Base-by-base conservation (phyloP, 164 flowering plant species). In the Vitis vinifera region DNA sequence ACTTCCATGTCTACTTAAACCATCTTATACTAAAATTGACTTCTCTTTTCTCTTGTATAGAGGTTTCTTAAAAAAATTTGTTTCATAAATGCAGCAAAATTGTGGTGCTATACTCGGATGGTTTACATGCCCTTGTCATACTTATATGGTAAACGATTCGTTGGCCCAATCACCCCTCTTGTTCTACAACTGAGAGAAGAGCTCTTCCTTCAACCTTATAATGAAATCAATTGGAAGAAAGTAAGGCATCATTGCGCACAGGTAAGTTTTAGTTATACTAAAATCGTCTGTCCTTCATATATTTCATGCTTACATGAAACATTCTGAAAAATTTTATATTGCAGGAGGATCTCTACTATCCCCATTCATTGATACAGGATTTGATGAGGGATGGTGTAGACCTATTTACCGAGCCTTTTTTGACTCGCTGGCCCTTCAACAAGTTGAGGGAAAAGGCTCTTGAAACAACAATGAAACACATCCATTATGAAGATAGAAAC, bases 351-450 rank as follows among this genome's bases (percentile, higher is more conserved):
- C 12, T 70, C 13, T 80, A 82, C 62, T 79, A 76, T 66, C 83
- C 85, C 4, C 87, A 78, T 65, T 73, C 83, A 0, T 47, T 59
- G 44, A 50, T 85, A 17, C 88, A 80, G 64, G 82, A 81, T 51
- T 55, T 85, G 59, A 48, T 81, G 1, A 82, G 86, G 86, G 88
- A 85, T 56, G 65, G 86, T 86, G 83, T 56, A 68, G 73, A 81
- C 48, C 10, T 74, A 6, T 66, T 68, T 0, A 60, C 65, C 0
- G 88, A 85, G 75, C 86, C 87, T 17, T 10, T 84, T 3, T 75
- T 82, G 50, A 78, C 80, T 16, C 72, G 6, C 80, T 82, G 85
- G 82, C 87, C 1, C 63, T 82, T 82, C 9, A 81, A 78, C 9
- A 84, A 80, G 68, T 4, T 81, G 5, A 79, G 87, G 63, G 29